Base-by-base conservation (phyloP, 2,329 filamentous ascomycete genomes). In the Fusarium papillatum region DNA sequence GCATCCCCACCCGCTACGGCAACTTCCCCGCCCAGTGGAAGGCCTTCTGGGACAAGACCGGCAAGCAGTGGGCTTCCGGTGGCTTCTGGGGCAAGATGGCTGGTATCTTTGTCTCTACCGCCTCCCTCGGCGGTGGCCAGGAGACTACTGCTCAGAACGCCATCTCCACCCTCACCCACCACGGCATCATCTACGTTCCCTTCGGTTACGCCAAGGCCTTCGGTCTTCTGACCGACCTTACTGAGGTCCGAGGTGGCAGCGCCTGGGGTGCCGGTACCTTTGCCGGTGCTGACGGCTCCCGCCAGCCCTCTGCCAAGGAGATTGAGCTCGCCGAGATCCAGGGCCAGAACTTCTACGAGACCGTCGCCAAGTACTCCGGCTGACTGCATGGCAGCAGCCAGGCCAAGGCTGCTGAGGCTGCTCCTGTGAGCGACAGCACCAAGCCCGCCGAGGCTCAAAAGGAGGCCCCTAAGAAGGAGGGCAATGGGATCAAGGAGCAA, bases 21-120 rank as follows among this genome's bases (percentile, higher is more conserved):
- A 98, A 97, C 92, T 98, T 98, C 90, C 96, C 96, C 61, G 95
- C 93, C 22, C 97, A 99, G 88, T 98, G 94, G 94, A 98, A 97
- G 90, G 86, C 92, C 50, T 96, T 95, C 90, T 97, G 95, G 94
- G 97, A 99, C 89, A 90, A 91, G 86, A 96, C 95, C 29, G 96
- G 96, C 82, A 89, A 90, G 79, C 94, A 97, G 85, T 98, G 97
- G 97, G 86, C 89, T 73, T 84, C 86, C 17, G 96, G 96, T 74
- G 92, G 88, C 78, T 96, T 90, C 89, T 92, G 89, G 86, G 96
- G 96, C 87, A 98, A 98, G 90, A 93, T 95, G 82, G 96, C 94
- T 66, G 96, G 96, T 81, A 77, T 98, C 73, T 99, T 99, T 90
- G 86, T 99, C 85, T 95, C 93, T 74, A 97, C 95, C n/a, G 95